Percentiles rank a stretch among this genome's conserved stretches.
Conservation (phyloP, 2,329 filamentous ascomycete species). For the Trichoderma sp. region DNA sequence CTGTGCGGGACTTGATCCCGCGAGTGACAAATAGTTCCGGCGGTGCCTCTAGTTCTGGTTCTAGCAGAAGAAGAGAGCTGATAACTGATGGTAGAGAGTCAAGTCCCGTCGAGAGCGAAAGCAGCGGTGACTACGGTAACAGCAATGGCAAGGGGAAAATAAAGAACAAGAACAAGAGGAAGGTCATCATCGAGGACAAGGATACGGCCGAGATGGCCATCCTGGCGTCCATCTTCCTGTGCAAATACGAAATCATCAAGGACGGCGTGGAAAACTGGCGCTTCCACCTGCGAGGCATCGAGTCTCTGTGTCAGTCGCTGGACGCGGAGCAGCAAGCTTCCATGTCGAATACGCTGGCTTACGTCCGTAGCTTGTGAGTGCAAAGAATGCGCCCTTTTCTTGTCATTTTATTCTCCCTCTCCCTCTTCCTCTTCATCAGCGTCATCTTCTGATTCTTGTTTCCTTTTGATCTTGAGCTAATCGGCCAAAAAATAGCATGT, state of each 20-base stretch:
- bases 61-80: not conserved
- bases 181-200: not conserved
- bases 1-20: constrained; percentile 9
- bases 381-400: not conserved
- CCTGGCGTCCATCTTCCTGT: constrained; percentile 13
- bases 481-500: not conserved
- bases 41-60: not conserved
- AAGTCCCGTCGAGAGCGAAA: not conserved
- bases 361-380: constrained; percentile 14
- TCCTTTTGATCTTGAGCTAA: not conserved
- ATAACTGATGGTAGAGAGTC: not conserved
- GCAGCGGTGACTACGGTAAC: not conserved
- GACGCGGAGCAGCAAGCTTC: not conserved
- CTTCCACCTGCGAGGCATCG: constrained; percentile 7
- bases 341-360: constrained; percentile 8
- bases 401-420: too few relatives aligned
- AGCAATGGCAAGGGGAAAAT: not conserved
- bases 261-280: constrained; percentile 13
- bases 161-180: not conserved
- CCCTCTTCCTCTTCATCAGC: not conserved
- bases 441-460: too few relatives aligned
- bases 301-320: constrained; percentile 7
- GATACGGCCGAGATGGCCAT: constrained; percentile 8
- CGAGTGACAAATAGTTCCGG: not conserved
- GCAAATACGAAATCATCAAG: constrained; percentile 18